Conservation (phyloP, 192 early-diverging fungal species). For the Coemansia reversa region DNA sequence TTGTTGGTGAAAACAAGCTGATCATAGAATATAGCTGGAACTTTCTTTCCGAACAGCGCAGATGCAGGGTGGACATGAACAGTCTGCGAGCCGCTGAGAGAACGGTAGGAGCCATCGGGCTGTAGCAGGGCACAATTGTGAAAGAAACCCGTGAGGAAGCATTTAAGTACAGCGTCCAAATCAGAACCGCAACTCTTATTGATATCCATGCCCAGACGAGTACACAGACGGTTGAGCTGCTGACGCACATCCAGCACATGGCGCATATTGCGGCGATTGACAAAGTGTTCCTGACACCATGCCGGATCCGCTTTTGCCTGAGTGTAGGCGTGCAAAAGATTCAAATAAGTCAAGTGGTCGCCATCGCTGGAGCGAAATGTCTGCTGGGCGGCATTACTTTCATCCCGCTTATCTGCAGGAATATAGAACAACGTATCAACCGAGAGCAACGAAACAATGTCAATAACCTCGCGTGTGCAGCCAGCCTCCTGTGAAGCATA, state of each 20-base stretch:
- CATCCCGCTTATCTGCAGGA: constrained; percentile 85
- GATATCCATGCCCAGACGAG: constrained; percentile 66
- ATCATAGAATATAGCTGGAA: constrained; percentile 81
- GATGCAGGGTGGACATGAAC: constrained; percentile 90
- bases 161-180: constrained; percentile 74
- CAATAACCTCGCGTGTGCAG: constrained; percentile 87
- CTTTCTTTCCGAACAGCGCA: constrained; percentile 77
- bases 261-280: constrained; percentile 81
- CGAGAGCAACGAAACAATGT: constrained; percentile 87
- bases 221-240: constrained; percentile 80
- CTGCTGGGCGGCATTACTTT: constrained; percentile 74
- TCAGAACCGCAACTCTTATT: constrained; percentile 68
- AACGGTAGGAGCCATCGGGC: constrained; percentile 80
- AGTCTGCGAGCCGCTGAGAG: constrained; percentile 59
- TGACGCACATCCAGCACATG: constrained; percentile 85
- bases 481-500: constrained; percentile 69
- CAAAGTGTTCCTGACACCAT: constrained; percentile 94
- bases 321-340: constrained; percentile 75
- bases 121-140: constrained; percentile 84
- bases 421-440: constrained; percentile 89
- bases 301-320: constrained; percentile 73
- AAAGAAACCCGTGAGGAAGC: constrained; percentile 88
- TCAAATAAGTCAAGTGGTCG: constrained; percentile 91
- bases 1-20: constrained; percentile 89
- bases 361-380: constrained; percentile 85